Base-by-base conservation (phyloP, 257 asterid genomes). In the Solanum sejunctum region DNA sequence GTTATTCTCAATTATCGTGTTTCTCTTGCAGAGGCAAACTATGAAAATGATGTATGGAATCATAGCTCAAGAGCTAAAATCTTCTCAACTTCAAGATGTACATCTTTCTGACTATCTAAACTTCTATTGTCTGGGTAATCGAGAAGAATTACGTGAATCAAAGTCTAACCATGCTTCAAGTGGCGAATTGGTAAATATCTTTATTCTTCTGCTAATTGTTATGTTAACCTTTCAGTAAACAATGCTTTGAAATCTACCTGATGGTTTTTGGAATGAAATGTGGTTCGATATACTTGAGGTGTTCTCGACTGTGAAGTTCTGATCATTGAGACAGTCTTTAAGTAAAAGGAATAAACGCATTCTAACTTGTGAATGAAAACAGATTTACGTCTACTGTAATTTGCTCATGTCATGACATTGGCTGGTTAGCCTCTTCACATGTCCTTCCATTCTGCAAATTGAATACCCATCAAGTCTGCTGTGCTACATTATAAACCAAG, bases 101-200 rank as follows among this genome's bases (percentile, higher is more conserved):
- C 90, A 87, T 80, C 91, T 91, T 7, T 82, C 81, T 23, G 92
- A 91, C 87, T 91, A 91, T 79, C 85, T 91, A 58, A 91, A 88
- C 49, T 91, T 91, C 87, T 91, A 88, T 79, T 91, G 93, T 83
- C 93, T 91, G 84, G 93, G 92, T 51, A 91, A 91, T 83, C 90
- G 92, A 63, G 93, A 91, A 86, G 83, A 88, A 81, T 39, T 56
- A 21, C 75, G 1, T 39, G 90, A 57, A 58, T 73, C 88, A 41
- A 78, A 81, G 49, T 17, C 49, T 51, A 78, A 52, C 49, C 89
- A 83, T 28, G 39, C 85, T n/a, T 45, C 91, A 64, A 89, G 81
- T 52, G 87, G 89, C 80, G 87, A 79, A 52, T 36, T 84, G 78
- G 96, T 93, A 87, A 85, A n/a, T 26, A 20, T 78, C 49, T 78